Conservation (phyloP, 441 rosid genomes). For the Syzygium syzygioides region DNA sequence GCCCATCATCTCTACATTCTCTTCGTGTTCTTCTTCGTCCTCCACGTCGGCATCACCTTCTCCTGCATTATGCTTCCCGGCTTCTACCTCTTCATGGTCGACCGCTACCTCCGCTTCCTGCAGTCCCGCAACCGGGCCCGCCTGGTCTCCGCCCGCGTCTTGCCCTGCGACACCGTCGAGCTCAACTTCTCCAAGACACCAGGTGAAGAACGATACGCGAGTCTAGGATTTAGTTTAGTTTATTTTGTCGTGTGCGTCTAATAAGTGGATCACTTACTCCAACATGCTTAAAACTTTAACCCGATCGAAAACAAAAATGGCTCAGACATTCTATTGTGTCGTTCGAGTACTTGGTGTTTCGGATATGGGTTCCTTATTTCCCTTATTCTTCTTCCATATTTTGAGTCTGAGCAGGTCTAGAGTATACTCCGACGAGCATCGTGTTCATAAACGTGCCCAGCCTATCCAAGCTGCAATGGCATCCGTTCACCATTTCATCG, state of each 20-base stretch:
- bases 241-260: no score
- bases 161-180: constrained; percentile 4
- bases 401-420: constrained; percentile 4
- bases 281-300: no score
- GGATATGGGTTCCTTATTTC: not conserved
- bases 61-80: constrained; percentile 46
- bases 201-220: not conserved
- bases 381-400: not conserved
- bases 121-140: constrained; percentile 47
- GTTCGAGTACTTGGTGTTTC: not conserved
- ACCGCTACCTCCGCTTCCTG: constrained; percentile 55
- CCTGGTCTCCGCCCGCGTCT: constrained; percentile 20
- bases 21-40: constrained; percentile 50
- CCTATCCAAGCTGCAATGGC: constrained; percentile 13
- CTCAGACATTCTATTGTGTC: not conserved
- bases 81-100: constrained; percentile 62
- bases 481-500: constrained; percentile 13
- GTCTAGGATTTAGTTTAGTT: no score
- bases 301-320: no score
- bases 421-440: constrained; percentile 13
- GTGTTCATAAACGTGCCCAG: constrained; percentile 13
- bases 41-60: constrained; percentile 50
- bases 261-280: no score
- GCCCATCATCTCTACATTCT: constrained; percentile 49
- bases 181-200: constrained; percentile 4